Conservation (phyloP, 129 eudicot species). For the Flaveria ramosissima region DNA sequence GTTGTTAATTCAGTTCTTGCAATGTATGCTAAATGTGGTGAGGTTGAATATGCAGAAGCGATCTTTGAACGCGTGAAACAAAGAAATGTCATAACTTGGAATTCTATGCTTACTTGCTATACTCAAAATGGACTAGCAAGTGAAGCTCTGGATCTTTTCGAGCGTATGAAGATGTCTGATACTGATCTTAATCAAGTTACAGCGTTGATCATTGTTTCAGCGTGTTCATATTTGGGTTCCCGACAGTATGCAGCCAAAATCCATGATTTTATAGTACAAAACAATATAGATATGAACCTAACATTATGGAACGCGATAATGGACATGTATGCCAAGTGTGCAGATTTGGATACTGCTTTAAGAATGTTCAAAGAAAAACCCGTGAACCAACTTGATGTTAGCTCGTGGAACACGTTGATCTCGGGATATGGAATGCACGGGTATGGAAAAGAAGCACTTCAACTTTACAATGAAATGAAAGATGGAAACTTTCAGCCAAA, state of each 20-base stretch:
- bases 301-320: constrained; percentile 45
- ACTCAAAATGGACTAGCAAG: constrained; percentile 34
- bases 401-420: constrained; percentile 63
- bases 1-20: constrained; percentile 48
- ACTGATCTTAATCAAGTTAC: constrained; percentile 41
- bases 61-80: constrained; percentile 24
- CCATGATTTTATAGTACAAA: constrained; percentile 30
- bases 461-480: constrained; percentile 43
- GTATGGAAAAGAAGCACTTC: constrained; percentile 44
- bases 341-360: constrained; percentile 37
- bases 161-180: constrained; percentile 27
- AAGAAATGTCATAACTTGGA: constrained; percentile 34
- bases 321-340: constrained; percentile 75
- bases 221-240: constrained; percentile 39
- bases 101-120: constrained; percentile 40
- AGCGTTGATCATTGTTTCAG: constrained; percentile 40
- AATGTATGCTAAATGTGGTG: constrained; percentile 51
- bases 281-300: constrained; percentile 33
- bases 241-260: constrained; percentile 26
- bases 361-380: constrained; percentile 35
- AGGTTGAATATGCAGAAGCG: constrained; percentile 33
- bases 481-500: constrained; percentile 40
- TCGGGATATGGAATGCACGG: constrained; percentile 57
- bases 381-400: constrained; percentile 40
- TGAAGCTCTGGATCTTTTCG: constrained; percentile 53